Conservation (phyloP, 2,329 filamentous ascomycete genomes). For the Hawksworthiomyces lignivorus region DNA sequence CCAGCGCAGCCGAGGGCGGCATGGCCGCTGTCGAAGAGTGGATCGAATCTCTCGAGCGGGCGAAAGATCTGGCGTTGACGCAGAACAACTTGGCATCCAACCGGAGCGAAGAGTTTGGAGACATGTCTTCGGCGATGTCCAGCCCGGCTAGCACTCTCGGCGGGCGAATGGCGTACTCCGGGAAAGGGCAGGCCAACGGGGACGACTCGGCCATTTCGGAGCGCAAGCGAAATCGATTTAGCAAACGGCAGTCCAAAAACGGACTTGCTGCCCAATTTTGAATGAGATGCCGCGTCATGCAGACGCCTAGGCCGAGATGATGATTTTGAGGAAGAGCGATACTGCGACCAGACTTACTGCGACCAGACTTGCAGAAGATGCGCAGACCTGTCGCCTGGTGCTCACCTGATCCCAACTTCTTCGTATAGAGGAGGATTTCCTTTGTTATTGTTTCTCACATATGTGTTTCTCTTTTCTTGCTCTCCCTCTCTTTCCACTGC, state of each 20-base stretch:
- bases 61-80: slow-evolving; percentile 73
- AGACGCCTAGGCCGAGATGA: too few relatives aligned
- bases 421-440: not conserved
- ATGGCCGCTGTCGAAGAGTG: slow-evolving; percentile 77
- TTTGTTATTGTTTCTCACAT: not conserved
- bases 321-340: too few relatives aligned
- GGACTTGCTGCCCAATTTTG: slow-evolving; percentile 85
- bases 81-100: slow-evolving; percentile 62
- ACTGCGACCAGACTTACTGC: too few relatives aligned
- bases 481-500: not conserved
- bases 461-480: not conserved
- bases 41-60: slow-evolving; percentile 81
- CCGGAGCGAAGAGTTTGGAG: slow-evolving; percentile 58
- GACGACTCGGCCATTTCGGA: slow-evolving; percentile 36
- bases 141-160: slow-evolving; percentile 71
- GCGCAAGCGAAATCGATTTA: slow-evolving; percentile 63
- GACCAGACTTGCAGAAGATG: too few relatives aligned
- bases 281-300: too few relatives aligned
- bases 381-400: too few relatives aligned
- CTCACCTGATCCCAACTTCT: too few relatives aligned
- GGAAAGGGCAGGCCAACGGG: slow-evolving; percentile 49
- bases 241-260: slow-evolving; percentile 88
- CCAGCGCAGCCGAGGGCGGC: slow-evolving; percentile 50
- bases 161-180: slow-evolving; percentile 44
- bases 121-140: slow-evolving; percentile 63